Evolutionary conservation across 208 protist species (phyloP).

Genomic region (Leishmania lainsoni): DNA sequence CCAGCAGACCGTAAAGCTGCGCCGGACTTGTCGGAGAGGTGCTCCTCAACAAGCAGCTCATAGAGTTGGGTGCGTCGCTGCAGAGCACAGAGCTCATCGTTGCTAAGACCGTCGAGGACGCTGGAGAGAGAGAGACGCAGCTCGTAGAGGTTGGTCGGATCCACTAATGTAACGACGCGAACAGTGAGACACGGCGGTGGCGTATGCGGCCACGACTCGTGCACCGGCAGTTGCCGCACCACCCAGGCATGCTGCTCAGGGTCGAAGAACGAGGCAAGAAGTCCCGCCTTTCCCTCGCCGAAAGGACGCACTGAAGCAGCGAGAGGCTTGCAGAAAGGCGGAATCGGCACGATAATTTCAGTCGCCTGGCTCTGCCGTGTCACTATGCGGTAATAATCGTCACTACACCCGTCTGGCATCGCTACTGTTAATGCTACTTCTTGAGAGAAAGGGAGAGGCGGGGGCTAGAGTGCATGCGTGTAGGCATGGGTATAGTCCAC

Average conservation of each 20-base stretch:
- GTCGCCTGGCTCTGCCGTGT: constrained; percentile 30
- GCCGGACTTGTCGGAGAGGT: constrained; percentile 16
- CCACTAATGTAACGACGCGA: constrained; percentile 45
- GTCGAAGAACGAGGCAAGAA: constrained; percentile 66
- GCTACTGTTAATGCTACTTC: background rate
- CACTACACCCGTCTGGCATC: background rate
- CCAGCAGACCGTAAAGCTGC: constrained; percentile 1
- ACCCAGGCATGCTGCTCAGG: constrained; percentile 51
- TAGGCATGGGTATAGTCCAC: too few relatives aligned
- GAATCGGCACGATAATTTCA: constrained; percentile 39
- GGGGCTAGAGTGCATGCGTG: background rate
- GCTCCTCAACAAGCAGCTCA: constrained; percentile 11
- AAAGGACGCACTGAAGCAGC: constrained; percentile 31
- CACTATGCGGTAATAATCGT: constrained; percentile 32
- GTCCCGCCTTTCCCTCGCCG: constrained; percentile 32
- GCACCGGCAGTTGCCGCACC: constrained; percentile 46
- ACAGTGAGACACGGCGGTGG: constrained; percentile 31
- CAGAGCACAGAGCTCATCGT: constrained; percentile 42
- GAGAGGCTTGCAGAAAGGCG: constrained; percentile 43
- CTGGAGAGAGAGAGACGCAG: constrained; percentile 40
- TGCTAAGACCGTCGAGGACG: constrained; percentile 29
- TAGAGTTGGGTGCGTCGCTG: constrained; percentile 39
- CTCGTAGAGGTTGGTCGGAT: constrained; percentile 48
- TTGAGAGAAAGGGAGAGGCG: background rate
- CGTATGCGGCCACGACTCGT: constrained; percentile 22